Evolutionary conservation across 495 filamentous ascomycete genomes (phyloP).

Genomic region (Xylaria cubensis): DNA sequence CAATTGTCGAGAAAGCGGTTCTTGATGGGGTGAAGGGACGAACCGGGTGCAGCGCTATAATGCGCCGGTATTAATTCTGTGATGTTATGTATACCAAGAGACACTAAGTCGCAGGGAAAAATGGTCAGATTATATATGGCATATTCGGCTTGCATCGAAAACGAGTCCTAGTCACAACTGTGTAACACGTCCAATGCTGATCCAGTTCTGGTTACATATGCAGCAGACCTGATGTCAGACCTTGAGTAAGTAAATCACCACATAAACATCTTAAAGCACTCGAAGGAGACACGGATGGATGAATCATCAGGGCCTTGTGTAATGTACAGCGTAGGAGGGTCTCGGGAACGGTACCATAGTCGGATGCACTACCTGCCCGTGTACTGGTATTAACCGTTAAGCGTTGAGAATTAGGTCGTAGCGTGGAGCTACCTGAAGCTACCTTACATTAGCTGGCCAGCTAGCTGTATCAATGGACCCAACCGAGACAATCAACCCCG

Average conservation of each 20-base stretch:
- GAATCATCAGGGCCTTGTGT: neutral
- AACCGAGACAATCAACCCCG: conserved; percentile 14
- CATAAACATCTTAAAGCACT: neutral
- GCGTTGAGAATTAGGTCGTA: neutral
- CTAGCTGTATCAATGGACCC: conserved; percentile 15
- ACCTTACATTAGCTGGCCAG: conserved; percentile 20
- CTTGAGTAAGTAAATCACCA: neutral
- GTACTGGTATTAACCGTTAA: neutral
- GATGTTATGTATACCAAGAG: neutral
- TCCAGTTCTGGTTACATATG: neutral
- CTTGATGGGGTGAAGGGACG: neutral
- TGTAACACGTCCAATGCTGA: conserved; percentile 7
- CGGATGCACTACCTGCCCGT: neutral
- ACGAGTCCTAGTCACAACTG: neutral
- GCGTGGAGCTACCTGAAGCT: conserved; percentile 23
- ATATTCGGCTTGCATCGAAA: neutral
- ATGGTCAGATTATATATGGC: neutral
- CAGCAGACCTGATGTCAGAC: neutral
- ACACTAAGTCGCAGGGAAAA: neutral
- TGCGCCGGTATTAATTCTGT: neutral
- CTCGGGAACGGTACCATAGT: neutral
- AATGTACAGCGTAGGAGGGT: neutral
- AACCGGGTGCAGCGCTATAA: conserved; percentile 1
- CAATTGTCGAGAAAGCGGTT: neutral
- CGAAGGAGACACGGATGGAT: neutral